Percentiles rank a stretch among this genome's conserved stretches.
Evolutionary conservation across 176 grass and related monocot species (phyloP).

Genomic region (Musa itinerans): DNA sequence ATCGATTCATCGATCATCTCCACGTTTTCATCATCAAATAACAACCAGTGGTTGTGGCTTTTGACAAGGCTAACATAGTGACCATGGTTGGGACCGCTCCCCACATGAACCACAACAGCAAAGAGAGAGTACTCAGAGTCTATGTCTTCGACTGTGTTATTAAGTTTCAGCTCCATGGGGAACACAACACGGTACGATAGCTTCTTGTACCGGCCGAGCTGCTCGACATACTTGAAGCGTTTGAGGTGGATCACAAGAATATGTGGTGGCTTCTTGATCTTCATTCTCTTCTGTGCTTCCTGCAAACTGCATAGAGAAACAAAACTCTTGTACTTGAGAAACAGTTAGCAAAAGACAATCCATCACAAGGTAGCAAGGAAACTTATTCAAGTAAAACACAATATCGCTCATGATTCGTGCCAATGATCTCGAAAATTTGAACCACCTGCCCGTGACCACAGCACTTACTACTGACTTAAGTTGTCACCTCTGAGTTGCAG

Average conservation of each 20-base stretch:
- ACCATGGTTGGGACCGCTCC: slow-evolving; percentile 94
- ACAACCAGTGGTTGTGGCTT: slow-evolving; percentile 94
- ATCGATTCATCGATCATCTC: slow-evolving; percentile 95
- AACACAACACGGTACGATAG: slow-evolving; percentile 23
- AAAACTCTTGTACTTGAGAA: not conserved
- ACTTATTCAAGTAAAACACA: too few species aligned
- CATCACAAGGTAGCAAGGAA: too few species aligned
- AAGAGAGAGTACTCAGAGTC: slow-evolving; percentile 91
- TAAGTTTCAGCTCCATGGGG: slow-evolving; percentile 49
- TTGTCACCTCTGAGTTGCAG: not conserved
- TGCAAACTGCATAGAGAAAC: slow-evolving; percentile 14
- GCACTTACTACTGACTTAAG: not conserved
- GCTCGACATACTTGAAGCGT: slow-evolving; percentile 24
- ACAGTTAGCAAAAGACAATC: not conserved
- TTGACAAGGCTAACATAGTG: slow-evolving; percentile 96
- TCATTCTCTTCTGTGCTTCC: slow-evolving; percentile 31
- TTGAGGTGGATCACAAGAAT: slow-evolving; percentile 29
- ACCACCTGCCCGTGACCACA: not conserved
- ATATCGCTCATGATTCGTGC: too few species aligned
- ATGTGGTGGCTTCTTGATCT: slow-evolving; percentile 29
- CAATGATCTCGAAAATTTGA: not conserved
- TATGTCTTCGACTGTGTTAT: slow-evolving; percentile 58
- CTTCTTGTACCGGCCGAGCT: slow-evolving; percentile 24
- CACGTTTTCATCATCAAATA: slow-evolving; percentile 89
- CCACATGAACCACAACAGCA: slow-evolving; percentile 88